These are phyloP conservation scores for Cercospora canescens DNA, from an alignment of 2,329 filamentous ascomycete genomes.

Conservation along the genomic window DNA sequence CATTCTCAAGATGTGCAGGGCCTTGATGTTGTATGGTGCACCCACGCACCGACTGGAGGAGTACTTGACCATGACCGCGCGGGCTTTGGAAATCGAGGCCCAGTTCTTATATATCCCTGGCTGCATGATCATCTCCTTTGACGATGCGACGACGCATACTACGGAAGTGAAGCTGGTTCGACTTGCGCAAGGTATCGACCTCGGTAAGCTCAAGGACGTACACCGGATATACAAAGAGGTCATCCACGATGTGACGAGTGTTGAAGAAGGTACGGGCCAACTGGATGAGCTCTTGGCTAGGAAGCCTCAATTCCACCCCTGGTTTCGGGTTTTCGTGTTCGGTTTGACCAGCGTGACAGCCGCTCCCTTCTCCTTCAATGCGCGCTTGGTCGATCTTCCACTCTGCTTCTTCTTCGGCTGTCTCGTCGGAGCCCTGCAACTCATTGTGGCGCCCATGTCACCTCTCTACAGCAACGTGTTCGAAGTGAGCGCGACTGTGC, in stretches of 20 bases:
- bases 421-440: conserved; percentile 70
- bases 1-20: conserved; percentile 78
- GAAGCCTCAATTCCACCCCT: conserved; percentile 53
- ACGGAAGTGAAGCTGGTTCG: conserved; percentile 75
- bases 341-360: conserved; percentile 76
- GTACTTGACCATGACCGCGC: conserved; percentile 84
- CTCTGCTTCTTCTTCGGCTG: conserved; percentile 74
- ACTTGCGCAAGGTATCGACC: conserved; percentile 66
- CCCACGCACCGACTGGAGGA: conserved; percentile 90
- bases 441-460: conserved; percentile 71
- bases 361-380: conserved; percentile 76
- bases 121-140: conserved; percentile 93
- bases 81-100: conserved; percentile 81
- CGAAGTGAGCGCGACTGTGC: conserved; percentile 49
- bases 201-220: conserved; percentile 71
- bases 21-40: conserved; percentile 85
- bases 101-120: conserved; percentile 91
- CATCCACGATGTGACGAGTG: conserved; percentile 69
- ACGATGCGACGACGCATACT: conserved; percentile 69
- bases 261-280: conserved; percentile 66
- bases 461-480: conserved; percentile 63
- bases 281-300: conserved; percentile 63
- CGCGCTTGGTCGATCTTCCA: conserved; percentile 74
- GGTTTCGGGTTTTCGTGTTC: conserved; percentile 62
- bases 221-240: conserved; percentile 79